Conservation (phyloP, 176 grass and related monocot genomes). For the Phragmites australis region DNA sequence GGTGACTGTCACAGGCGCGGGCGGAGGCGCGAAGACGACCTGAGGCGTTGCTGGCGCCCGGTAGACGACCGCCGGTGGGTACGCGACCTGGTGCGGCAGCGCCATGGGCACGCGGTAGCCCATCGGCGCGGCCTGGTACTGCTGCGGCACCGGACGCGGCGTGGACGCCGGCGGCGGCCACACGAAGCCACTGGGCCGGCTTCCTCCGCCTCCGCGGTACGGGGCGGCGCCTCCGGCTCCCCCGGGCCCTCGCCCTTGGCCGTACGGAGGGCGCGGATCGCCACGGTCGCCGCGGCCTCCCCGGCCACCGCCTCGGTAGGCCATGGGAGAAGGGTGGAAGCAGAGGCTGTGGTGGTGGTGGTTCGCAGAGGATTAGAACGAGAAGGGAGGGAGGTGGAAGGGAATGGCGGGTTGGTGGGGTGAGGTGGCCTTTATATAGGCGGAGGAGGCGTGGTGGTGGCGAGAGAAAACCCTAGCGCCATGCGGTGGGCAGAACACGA, state of each 20-base stretch:
- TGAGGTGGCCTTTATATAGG: neutral
- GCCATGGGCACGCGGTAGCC: constrained; percentile 18
- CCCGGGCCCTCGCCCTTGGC: neutral
- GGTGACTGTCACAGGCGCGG: neutral
- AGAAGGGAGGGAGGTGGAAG: neutral
- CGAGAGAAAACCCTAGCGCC: constrained; percentile 16
- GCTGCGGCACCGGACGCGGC: neutral
- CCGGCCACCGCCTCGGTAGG: constrained; percentile 37
- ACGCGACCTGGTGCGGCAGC: neutral
- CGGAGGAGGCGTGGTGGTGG: neutral
- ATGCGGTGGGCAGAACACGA: no score
- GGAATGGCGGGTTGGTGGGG: neutral
- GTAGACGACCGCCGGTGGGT: constrained; percentile 26
- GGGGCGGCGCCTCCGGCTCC: neutral
- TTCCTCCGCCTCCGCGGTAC: neutral
- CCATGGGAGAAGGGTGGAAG: constrained; percentile 32
- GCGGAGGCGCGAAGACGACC: neutral
- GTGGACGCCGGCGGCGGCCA: constrained; percentile 12
- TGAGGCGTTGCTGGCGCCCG: neutral
- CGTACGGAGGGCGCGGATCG: neutral
- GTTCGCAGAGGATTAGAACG: neutral
- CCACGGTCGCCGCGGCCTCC: constrained; percentile 24
- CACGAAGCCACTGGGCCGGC: constrained; percentile 31
- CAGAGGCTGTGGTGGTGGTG: neutral
- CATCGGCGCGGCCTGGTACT: neutral